Conservation (phyloP, 1,139 yeast genomes). For the Nakaseomyces uthaithaninus region DNA sequence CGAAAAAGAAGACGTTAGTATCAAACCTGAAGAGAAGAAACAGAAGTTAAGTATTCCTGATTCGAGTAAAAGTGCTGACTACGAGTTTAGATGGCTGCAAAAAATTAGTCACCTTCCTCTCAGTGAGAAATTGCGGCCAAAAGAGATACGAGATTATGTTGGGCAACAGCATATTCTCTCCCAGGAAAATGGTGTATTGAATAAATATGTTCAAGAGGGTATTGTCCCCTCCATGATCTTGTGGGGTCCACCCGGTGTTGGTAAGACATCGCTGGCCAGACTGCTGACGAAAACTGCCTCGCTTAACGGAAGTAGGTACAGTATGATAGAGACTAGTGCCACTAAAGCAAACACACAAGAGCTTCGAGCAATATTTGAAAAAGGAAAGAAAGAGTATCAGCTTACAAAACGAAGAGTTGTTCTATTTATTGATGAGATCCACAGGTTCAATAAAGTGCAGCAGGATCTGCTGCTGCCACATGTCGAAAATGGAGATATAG, state of each 20-base stretch:
- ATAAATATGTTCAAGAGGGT: conserved; percentile 55
- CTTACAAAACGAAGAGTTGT: conserved; percentile 66
- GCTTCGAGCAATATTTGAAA: conserved; percentile 62
- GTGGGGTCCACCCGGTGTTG: conserved; percentile 97
- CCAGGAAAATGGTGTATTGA: conserved; percentile 62
- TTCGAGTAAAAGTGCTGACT: conserved; percentile 24
- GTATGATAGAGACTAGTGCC: conserved; percentile 81
- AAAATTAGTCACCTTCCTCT: conserved; percentile 56
- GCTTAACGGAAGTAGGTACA: conserved; percentile 37
- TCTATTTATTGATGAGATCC: conserved; percentile 86
- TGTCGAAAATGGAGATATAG: conserved; percentile 58
- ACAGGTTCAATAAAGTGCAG: conserved; percentile 79
- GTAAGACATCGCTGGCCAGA: conserved; percentile 73
- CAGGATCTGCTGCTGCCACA: conserved; percentile 78
- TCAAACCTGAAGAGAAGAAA: conserved; percentile 6
- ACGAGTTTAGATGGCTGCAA: conserved; percentile 34
- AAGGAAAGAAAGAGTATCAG: conserved; percentile 59
- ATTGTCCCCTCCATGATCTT: conserved; percentile 74
- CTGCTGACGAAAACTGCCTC: conserved; percentile 34
- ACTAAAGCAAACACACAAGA: conserved; percentile 67
- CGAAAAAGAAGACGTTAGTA: conserved; percentile 7
- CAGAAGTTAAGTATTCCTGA: conserved; percentile 5
- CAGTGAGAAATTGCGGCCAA: conserved; percentile 81
- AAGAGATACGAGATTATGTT: conserved; percentile 60
- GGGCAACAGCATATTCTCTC: conserved; percentile 76